Conservation (phyloP, 495 filamentous ascomycete species). For the Thermothielavioides terrestris region DNA sequence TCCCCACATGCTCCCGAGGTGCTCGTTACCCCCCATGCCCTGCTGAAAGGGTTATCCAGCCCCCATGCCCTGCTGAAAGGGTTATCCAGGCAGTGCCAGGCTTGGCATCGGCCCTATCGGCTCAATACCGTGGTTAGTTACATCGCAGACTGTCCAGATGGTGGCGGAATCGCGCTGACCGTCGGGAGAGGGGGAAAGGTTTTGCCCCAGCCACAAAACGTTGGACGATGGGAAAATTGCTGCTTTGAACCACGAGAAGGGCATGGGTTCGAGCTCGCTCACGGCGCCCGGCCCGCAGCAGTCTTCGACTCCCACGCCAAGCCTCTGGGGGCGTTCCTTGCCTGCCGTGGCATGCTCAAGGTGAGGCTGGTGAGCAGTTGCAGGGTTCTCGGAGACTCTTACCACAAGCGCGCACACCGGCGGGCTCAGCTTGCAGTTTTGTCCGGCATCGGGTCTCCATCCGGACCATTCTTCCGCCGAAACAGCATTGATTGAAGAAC, state of each 20-base stretch:
- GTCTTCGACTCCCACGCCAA: not conserved
- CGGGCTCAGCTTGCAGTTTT: not conserved
- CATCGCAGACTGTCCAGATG: no score
- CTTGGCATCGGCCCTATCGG: not conserved
- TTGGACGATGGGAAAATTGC: not conserved
- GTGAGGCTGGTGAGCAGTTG: not conserved
- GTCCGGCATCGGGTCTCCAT: not conserved
- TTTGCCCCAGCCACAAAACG: not conserved
- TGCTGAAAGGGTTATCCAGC: no score
- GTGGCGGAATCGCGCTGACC: no score
- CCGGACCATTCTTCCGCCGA: not conserved
- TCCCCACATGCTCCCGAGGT: not conserved
- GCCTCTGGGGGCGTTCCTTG: not conserved
- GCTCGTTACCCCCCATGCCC: no score
- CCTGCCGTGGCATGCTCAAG: not conserved
- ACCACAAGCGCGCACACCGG: not conserved
- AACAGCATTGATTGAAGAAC: not conserved
- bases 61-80: no score
- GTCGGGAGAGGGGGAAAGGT: no score
- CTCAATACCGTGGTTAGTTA: not conserved
- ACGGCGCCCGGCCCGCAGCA: not conserved
- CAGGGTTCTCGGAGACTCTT: not conserved
- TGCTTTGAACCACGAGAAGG: not conserved
- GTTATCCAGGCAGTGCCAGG: no score
- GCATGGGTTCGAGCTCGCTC: no score